Evolutionary conservation across 2,329 filamentous ascomycete genomes (phyloP).

Genomic region (Rhinocladiella similis): DNA sequence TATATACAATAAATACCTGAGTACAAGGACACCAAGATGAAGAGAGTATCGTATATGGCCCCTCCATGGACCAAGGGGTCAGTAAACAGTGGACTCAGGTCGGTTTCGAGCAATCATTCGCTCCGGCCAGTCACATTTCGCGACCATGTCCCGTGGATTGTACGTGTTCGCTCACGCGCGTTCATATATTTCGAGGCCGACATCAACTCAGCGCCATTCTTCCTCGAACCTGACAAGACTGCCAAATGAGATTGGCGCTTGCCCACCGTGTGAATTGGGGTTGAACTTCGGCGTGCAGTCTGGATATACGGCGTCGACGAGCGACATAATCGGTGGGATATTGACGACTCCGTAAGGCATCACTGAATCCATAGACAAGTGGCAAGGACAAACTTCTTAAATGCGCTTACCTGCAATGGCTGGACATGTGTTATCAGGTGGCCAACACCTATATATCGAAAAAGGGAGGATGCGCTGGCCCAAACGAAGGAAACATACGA

Average conservation of each 20-base stretch:
- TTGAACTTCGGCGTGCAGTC: no score
- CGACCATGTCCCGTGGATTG: constrained; percentile 16
- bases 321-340: no score
- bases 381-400: no score
- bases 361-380: no score
- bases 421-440: no score
- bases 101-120: neutral
- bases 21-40: neutral
- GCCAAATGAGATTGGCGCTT: neutral
- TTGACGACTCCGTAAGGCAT: no score
- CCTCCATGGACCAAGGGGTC: neutral
- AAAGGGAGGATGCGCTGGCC: no score
- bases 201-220: neutral
- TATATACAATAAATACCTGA: neutral
- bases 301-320: no score
- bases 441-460: no score
- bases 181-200: neutral
- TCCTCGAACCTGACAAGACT: neutral
- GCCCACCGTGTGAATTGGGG: no score
- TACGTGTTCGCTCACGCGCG: constrained; percentile 6
- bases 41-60: neutral
- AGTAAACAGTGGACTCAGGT: constrained; percentile 3
- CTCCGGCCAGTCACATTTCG: constrained; percentile 12
- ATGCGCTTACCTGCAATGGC: no score
- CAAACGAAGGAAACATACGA: no score